Evolutionary conservation across 371 early-diverging fungal species (phyloP), one percentile per base, ranked within the genome.

Genomic region (Zopfochytrium polystomum): DNA sequence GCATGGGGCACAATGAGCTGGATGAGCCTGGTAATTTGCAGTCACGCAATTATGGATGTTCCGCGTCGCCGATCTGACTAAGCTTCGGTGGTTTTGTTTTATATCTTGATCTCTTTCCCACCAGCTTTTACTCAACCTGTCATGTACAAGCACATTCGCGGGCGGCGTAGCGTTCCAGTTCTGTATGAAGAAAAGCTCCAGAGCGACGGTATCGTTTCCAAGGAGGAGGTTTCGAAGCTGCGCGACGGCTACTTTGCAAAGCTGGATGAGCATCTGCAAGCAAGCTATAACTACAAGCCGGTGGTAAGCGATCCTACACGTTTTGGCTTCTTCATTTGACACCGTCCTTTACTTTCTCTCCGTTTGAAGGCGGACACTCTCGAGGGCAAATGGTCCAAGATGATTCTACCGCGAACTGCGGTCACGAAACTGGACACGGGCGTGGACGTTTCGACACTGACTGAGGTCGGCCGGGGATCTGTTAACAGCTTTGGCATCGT

Each of bases 1-100:
- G 93, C 27, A 87, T 90, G 92, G 98, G 98, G 2, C 98, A 97
- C 76, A 97, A 97, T 64, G 98, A 97, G 73, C 74, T 96, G 9
- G 98, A 97, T 67, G 95, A 97, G 74, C 98, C 98, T 32, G 59
- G 62, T 58, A n/a, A n/a, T n/a, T n/a, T n/a, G n/a, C n/a, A n/a
- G n/a, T n/a, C n/a, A n/a, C n/a, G n/a, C n/a, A n/a, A n/a, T n/a
- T n/a, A n/a, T n/a, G n/a, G n/a, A n/a, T n/a, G n/a, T n/a, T n/a
- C n/a, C n/a, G n/a, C n/a, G n/a, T n/a, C n/a, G n/a, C n/a, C n/a
- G n/a, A n/a, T n/a, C n/a, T n/a, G n/a, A n/a, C n/a, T n/a, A n/a
- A n/a, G n/a, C n/a, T 33, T 32, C 9, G 38, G 15, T 30, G 22
- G 44, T 32, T 27, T 50, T 26, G 18, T 22, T 20, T 22, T 34